Evolutionary conservation across 1,139 yeast genomes (phyloP).

Genomic region (Spathaspora jeffriesii): DNA sequence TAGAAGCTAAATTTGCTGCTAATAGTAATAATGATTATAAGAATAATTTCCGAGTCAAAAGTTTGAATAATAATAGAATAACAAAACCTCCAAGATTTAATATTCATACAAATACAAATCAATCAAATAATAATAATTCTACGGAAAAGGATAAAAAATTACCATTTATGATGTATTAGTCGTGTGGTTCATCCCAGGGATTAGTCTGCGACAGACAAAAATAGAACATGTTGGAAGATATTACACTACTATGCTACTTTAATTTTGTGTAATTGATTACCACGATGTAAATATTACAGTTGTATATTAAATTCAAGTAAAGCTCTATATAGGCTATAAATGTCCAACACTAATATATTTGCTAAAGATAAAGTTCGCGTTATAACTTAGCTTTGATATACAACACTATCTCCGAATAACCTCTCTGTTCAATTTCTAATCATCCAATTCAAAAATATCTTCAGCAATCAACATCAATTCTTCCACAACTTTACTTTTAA

Average conservation of each 20-base stretch:
- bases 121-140: background rate
- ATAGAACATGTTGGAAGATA: background rate
- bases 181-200: no score
- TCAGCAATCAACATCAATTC: conserved; percentile 82
- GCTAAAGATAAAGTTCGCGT: no score
- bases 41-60: conserved; percentile 30
- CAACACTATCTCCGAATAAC: no score
- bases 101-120: conserved; percentile 12
- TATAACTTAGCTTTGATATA: background rate
- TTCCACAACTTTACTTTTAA: conserved; percentile 81
- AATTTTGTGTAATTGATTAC: no score
- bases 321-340: no score
- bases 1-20: conserved; percentile 12
- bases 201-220: background rate
- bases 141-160: conserved; percentile 11
- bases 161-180: conserved; percentile 18
- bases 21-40: conserved; percentile 17
- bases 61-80: conserved; percentile 20
- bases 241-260: no score
- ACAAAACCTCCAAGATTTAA: conserved; percentile 35
- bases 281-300: no score
- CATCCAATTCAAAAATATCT: conserved; percentile 79
- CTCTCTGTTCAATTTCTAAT: conserved; percentile 14
- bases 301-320: no score
- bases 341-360: no score